Conservation (phyloP, 179 eudicot genomes). For the Amaranthus tricolor region DNA sequence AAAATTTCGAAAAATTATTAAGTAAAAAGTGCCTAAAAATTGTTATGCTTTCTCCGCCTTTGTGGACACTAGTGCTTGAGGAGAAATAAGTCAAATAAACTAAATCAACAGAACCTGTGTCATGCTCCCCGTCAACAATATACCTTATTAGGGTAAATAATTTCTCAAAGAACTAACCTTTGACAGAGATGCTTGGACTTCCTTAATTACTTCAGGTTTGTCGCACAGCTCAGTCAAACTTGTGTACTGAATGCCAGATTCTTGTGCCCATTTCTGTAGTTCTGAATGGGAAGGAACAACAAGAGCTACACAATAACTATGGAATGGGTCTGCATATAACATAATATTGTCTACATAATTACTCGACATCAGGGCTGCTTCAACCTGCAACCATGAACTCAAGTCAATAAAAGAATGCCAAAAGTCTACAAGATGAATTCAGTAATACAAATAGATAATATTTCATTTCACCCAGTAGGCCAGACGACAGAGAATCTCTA, state of each 20-base stretch:
- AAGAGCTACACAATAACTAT: conserved; percentile 71
- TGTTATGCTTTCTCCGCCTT: too few species aligned
- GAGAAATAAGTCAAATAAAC: too few species aligned
- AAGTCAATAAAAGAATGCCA: background rate
- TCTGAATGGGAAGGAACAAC: conserved; percentile 63
- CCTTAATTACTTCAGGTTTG: conserved; percentile 63
- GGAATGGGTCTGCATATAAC: conserved; percentile 89
- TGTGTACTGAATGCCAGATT: conserved; percentile 52
- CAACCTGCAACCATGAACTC: conserved; percentile 50
- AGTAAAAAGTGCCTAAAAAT: too few species aligned
- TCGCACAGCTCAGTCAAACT: conserved; percentile 65
- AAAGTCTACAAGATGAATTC: background rate
- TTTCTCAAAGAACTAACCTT: conserved; percentile 48
- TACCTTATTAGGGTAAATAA: background rate
- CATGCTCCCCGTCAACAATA: background rate
- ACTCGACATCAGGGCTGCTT: conserved; percentile 69
- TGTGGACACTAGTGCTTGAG: too few species aligned
- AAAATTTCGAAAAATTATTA: too few species aligned
- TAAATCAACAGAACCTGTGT: background rate
- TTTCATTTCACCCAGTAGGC: conserved; percentile 1
- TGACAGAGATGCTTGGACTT: conserved; percentile 71
- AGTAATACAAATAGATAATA: background rate
- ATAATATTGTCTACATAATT: conserved; percentile 67
- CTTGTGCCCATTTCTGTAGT: conserved; percentile 82
- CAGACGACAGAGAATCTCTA: background rate